Percentiles rank a stretch among this genome's conserved stretches.
Conservation (phyloP, 2,329 filamentous ascomycete genomes). For the Pyrenophora seminiperda region DNA sequence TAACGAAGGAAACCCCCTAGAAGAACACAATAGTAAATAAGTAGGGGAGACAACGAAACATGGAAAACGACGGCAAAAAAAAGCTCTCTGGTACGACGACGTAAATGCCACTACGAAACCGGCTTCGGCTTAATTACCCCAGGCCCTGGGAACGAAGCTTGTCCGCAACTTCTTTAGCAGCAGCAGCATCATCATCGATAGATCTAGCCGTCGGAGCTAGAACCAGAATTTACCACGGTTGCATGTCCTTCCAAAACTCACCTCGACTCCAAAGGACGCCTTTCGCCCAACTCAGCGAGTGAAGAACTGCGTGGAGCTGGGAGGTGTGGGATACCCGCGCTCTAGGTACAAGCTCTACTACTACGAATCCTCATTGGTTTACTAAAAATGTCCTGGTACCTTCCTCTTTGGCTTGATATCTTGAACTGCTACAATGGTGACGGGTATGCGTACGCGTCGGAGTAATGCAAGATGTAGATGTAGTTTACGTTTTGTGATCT, state of each 20-base stretch:
- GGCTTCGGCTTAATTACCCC: constrained; percentile 38
- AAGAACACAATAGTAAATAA: constrained; percentile 4
- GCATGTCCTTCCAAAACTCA: constrained; percentile 40
- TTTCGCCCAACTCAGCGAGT: constrained; percentile 46
- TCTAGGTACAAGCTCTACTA: constrained; percentile 56
- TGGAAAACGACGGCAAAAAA: constrained; percentile 14
- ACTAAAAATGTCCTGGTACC: constrained; percentile 40
- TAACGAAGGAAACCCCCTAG: no score
- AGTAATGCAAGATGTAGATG: no score
- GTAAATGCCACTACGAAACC: constrained; percentile 34
- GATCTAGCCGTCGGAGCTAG: constrained; percentile 27
- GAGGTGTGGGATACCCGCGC: constrained; percentile 59
- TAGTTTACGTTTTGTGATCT: no score
- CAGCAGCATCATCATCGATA: constrained; percentile 20
- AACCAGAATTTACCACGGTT: constrained; percentile 34
- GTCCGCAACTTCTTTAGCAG: constrained; percentile 30
- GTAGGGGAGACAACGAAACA: background rate
- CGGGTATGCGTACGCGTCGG: no score
- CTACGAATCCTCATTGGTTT: constrained; percentile 53
- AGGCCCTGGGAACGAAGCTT: constrained; percentile 39
- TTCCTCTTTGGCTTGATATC: no score
- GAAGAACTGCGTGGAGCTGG: constrained; percentile 54
- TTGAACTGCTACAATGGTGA: no score
- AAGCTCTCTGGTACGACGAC: constrained; percentile 20
- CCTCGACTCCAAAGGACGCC: constrained; percentile 38